Evolutionary conservation across 2,329 filamentous ascomycete species (phyloP).

Genomic region (Fonsecaea erecta): DNA sequence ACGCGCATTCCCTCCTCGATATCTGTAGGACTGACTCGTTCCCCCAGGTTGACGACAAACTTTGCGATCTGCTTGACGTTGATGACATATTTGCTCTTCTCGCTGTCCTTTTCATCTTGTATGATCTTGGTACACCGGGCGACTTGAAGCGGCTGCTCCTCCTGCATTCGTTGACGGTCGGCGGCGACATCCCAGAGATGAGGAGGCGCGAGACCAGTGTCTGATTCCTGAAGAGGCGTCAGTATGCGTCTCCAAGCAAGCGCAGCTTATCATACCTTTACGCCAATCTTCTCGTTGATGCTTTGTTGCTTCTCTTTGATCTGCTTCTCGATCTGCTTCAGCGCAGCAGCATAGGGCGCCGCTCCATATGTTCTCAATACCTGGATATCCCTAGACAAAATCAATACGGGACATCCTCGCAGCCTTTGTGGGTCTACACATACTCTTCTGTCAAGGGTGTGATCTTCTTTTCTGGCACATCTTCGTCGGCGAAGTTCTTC

Average conservation of each 20-base stretch:
- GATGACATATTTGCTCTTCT: constrained; percentile 99
- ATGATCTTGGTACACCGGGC: constrained; percentile 99
- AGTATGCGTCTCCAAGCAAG: not conserved
- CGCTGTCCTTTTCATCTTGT: constrained; percentile 88
- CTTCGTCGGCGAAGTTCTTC: constrained; percentile 96
- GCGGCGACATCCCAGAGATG: constrained; percentile 99
- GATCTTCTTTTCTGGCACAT: constrained; percentile 99
- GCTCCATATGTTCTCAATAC: constrained; percentile 99
- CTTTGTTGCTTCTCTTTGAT: constrained; percentile 99
- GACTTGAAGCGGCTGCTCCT: constrained; percentile 97
- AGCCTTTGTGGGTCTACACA: constrained; percentile 44
- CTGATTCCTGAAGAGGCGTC: constrained; percentile 74
- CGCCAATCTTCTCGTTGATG: constrained; percentile 96
- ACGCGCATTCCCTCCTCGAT: constrained; percentile 99
- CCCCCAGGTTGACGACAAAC: constrained; percentile 96
- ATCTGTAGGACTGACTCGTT: constrained; percentile 95
- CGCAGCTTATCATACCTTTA: constrained; percentile 45
- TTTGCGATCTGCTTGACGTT: constrained; percentile 99
- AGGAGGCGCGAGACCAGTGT: constrained; percentile 95
- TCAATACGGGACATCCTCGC: constrained; percentile 41
- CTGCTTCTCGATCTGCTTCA: constrained; percentile 98
- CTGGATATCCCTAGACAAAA: constrained; percentile 81
- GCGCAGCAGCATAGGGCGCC: constrained; percentile 86
- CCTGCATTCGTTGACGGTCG: constrained; percentile 96
- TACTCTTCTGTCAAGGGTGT: constrained; percentile 96